Percentiles rank a stretch among this genome's conserved stretches.
phyloP scores from a whole-genome alignment of 1,284 basidiomycete genomes.

The Tylopilus sp. region DNA sequence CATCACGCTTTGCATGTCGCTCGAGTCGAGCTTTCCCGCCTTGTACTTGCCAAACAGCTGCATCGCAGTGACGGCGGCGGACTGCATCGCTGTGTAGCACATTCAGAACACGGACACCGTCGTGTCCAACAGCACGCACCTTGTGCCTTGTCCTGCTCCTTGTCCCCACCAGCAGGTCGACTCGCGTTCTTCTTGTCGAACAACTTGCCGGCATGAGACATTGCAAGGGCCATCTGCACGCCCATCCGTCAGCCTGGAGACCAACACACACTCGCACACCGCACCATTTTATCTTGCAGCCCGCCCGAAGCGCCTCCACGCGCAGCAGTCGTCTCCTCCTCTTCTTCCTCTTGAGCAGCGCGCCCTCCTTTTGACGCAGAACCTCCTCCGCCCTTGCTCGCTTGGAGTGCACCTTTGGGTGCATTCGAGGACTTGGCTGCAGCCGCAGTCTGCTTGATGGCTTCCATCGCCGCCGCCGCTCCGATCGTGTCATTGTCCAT shows the following conservation, averaged over 20 bases:
- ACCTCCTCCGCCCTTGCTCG: constrained; percentile 6
- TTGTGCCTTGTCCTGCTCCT: constrained; percentile 28
- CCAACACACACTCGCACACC: constrained; percentile 1
- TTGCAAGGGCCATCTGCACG: constrained; percentile 30
- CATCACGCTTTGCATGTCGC: constrained; percentile 33
- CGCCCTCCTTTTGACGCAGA: constrained; percentile 1
- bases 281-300: constrained; percentile 34
- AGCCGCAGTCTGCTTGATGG: constrained; percentile 30
- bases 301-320: constrained; percentile 17
- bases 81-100: constrained; percentile 30
- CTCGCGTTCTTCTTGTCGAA: constrained; percentile 36
- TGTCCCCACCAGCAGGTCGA: constrained; percentile 8
- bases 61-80: constrained; percentile 35
- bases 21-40: constrained; percentile 27
- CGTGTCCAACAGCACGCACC: constrained; percentile 14
- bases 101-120: background rate
- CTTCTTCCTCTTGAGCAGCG: constrained; percentile 3
- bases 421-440: constrained; percentile 3
- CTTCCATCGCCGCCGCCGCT: constrained; percentile 33
- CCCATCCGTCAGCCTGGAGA: constrained; percentile 1
- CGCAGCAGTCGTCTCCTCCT: constrained; percentile 3
- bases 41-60: constrained; percentile 30
- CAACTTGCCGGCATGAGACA: constrained; percentile 35
- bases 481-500: constrained; percentile 33
- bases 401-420: constrained; percentile 21